A percentile compares a stretch with the other conserved stretches of the same genome.
Conservation (phyloP, 2,329 filamentous ascomycete species). For the Xylaria hypoxylon region DNA sequence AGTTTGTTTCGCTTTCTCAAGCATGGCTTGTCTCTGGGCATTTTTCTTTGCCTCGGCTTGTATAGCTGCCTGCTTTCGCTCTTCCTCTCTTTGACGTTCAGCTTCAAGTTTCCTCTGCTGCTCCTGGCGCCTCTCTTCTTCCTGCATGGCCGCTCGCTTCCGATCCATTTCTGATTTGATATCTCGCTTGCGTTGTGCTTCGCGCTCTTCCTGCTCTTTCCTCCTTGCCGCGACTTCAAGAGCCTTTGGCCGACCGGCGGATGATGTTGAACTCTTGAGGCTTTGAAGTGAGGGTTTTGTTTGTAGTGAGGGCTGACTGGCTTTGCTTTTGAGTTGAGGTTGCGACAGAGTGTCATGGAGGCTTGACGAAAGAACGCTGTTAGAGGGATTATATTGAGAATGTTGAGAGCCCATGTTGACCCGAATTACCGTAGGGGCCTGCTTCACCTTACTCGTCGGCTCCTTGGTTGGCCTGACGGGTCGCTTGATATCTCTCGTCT, state of each 20-base stretch:
- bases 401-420: conserved; percentile 75
- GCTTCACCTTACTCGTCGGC: conserved; percentile 67
- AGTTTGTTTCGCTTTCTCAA: conserved; percentile 74
- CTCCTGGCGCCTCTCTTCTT: conserved; percentile 72
- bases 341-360: conserved; percentile 67
- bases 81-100: conserved; percentile 71
- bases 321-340: conserved; percentile 68
- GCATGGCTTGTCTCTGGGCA: conserved; percentile 70
- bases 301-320: conserved; percentile 74
- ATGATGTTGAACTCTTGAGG: conserved; percentile 73
- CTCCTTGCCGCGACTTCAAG: conserved; percentile 82
- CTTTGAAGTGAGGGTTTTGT: conserved; percentile 67
- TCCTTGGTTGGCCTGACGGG: conserved; percentile 74
- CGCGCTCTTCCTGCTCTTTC: conserved; percentile 86
- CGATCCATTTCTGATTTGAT: conserved; percentile 85
- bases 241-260: conserved; percentile 75
- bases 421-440: conserved; percentile 77
- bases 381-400: conserved; percentile 69
- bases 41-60: conserved; percentile 74
- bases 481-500: conserved; percentile 67
- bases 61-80: conserved; percentile 65
- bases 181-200: conserved; percentile 81
- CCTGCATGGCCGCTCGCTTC: conserved; percentile 74
- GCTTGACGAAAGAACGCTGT: conserved; percentile 67
- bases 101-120: conserved; percentile 69